phyloP scores from a whole-genome alignment of 495 filamentous ascomycete species.

The Diplogelasinospora grovesii region DNA sequence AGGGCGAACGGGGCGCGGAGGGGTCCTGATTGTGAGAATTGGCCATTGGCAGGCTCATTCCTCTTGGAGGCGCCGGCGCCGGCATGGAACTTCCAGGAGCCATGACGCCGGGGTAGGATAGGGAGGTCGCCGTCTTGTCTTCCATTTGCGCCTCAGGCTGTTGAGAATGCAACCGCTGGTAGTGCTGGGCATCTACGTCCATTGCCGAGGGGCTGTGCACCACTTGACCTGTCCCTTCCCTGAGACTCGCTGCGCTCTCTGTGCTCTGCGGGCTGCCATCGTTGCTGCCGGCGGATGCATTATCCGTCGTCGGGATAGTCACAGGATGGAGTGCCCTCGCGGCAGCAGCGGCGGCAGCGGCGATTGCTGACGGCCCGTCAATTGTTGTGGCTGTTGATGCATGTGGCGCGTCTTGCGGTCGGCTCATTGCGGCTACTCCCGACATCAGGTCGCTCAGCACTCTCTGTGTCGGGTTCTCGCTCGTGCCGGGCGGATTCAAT shows the following conservation, averaged over 20 bases:
- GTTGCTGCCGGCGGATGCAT: conserved; percentile 23
- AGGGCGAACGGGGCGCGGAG: conserved; percentile 38
- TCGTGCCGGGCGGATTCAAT: conserved; percentile 31
- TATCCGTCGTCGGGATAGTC: conserved; percentile 27
- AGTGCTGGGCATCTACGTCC: conserved; percentile 35
- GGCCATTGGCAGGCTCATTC: conserved; percentile 70
- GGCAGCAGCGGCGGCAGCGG: conserved; percentile 31
- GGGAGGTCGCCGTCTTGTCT: conserved; percentile 36
- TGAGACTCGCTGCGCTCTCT: conserved; percentile 30
- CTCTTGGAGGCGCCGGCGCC: conserved; percentile 47
- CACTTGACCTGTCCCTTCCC: conserved; percentile 27
- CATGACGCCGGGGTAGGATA: conserved; percentile 40
- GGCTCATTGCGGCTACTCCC: conserved; percentile 45
- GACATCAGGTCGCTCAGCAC: conserved; percentile 50
- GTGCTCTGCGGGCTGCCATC: conserved; percentile 37
- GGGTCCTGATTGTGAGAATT: conserved; percentile 49
- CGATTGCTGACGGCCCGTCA: conserved; percentile 7
- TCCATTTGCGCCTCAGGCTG: conserved; percentile 43
- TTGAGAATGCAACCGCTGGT: conserved; percentile 25
- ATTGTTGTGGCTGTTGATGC: conserved; percentile 20
- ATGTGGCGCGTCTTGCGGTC: conserved; percentile 36
- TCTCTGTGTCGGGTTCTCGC: conserved; percentile 48
- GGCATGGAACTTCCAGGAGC: conserved; percentile 29
- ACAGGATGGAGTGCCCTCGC: conserved; percentile 25
- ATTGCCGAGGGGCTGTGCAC: conserved; percentile 37